These are phyloP conservation scores for rapeseed (Brassica napus) DNA, from an alignment of 345 rosid genomes.

Conservation along the genomic window DNA sequence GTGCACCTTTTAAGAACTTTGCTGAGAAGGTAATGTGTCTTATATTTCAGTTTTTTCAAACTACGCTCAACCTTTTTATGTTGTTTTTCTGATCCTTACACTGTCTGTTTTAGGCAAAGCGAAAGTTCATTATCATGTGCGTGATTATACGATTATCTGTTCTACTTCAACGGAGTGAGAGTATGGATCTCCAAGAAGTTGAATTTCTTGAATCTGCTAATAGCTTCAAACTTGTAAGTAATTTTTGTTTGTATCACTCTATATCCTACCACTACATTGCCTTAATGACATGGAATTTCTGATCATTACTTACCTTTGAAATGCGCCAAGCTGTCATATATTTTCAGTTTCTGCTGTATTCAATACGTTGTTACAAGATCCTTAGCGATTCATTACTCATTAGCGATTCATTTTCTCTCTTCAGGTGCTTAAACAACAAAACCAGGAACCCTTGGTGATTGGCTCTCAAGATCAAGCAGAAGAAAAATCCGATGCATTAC, in stretches of 20 bases:
- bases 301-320: neutral
- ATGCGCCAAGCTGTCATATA: neutral
- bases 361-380: neutral
- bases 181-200: constrained; percentile 42
- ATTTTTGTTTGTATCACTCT: neutral
- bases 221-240: constrained; percentile 56
- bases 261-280: neutral
- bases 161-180: constrained; percentile 48
- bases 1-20: constrained; percentile 41
- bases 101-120: constrained; percentile 42
- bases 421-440: constrained; percentile 48
- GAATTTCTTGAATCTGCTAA: constrained; percentile 42
- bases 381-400: constrained; percentile 33
- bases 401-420: neutral
- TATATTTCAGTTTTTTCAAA: constrained; percentile 12
- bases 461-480: constrained; percentile 24
- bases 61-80: constrained; percentile 5
- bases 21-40: constrained; percentile 48
- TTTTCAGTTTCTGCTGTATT: neutral
- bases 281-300: constrained; percentile 3
- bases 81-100: constrained; percentile 1
- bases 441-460: constrained; percentile 8
- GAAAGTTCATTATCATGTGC: constrained; percentile 53
- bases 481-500: constrained; percentile 21
- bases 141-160: constrained; percentile 53